These are phyloP conservation scores for Sarocladiaceae sp. DNA, from an alignment of 2,329 filamentous ascomycete genomes.

Conservation along the genomic window DNA sequence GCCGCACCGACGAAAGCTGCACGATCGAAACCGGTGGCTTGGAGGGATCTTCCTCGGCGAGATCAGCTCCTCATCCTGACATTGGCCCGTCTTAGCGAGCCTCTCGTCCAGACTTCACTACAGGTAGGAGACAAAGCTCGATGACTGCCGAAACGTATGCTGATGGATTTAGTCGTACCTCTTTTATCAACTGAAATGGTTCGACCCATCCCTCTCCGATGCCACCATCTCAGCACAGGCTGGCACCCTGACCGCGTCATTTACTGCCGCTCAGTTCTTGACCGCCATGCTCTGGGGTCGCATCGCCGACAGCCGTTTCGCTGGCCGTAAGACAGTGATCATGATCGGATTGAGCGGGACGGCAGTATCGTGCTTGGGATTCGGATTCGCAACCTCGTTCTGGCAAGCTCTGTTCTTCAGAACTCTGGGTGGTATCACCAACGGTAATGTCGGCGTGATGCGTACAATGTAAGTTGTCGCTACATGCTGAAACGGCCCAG, in stretches of 20 bases:
- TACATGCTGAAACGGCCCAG: not conserved
- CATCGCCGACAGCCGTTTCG: constrained; percentile 56
- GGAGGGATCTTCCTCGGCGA: constrained; percentile 71
- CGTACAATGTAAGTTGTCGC: constrained; percentile 57
- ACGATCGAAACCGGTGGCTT: constrained; percentile 27
- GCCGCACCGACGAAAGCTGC: not conserved
- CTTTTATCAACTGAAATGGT: constrained; percentile 79
- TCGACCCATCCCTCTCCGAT: constrained; percentile 48
- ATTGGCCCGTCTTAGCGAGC: constrained; percentile 75
- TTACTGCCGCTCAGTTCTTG: constrained; percentile 76
- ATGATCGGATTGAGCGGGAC: constrained; percentile 72
- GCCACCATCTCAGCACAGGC: constrained; percentile 70
- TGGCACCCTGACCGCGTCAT: constrained; percentile 66
- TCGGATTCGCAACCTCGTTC: constrained; percentile 63
- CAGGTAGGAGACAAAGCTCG: constrained; percentile 28
- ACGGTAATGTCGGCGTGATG: constrained; percentile 70
- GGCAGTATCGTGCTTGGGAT: constrained; percentile 37
- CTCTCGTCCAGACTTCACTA: constrained; percentile 73
- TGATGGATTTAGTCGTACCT: constrained; percentile 58
- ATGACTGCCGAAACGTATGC: not conserved
- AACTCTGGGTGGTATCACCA: constrained; percentile 66
- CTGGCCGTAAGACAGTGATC: constrained; percentile 74
- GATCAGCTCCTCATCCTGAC: constrained; percentile 74
- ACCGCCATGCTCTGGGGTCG: constrained; percentile 82
- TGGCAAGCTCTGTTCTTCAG: constrained; percentile 70